These are phyloP conservation scores for Xylaria scruposa DNA, from an alignment of 495 filamentous ascomycete genomes.

Conservation along the genomic window DNA sequence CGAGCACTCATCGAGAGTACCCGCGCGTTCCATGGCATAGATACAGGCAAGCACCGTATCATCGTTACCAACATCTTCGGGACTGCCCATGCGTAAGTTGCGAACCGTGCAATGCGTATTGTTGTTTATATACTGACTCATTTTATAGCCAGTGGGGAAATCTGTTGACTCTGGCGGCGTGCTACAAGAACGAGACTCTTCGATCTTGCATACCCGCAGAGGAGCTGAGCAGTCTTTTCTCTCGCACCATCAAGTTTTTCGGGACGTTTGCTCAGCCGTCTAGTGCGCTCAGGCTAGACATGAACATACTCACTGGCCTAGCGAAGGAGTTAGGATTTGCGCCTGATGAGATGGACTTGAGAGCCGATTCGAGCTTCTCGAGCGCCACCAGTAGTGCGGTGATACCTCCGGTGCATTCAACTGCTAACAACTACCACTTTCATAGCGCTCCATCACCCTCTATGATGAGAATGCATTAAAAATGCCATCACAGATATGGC, in stretches of 20 bases:
- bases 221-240: conserved; percentile 58
- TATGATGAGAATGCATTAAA: conserved; percentile 29
- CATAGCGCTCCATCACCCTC: conserved; percentile 27
- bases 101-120: background rate
- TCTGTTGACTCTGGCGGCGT: conserved; percentile 84
- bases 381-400: conserved; percentile 47
- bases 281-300: conserved; percentile 70
- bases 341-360: conserved; percentile 36
- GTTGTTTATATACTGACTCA: conserved; percentile 26
- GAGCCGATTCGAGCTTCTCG: conserved; percentile 52
- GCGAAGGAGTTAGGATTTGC: conserved; percentile 56
- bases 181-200: conserved; percentile 67
- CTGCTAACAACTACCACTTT: conserved; percentile 20
- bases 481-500: conserved; percentile 24
- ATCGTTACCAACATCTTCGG: conserved; percentile 95
- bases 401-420: conserved; percentile 33
- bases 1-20: conserved; percentile 84
- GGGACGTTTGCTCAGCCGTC: conserved; percentile 65
- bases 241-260: conserved; percentile 75
- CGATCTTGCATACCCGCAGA: conserved; percentile 56
- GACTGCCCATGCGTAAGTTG: conserved; percentile 92
- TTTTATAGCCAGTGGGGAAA: conserved; percentile 90
- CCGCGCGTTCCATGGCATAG: conserved; percentile 78
- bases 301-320: conserved; percentile 68
- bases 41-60: conserved; percentile 61